Base-by-base conservation (phyloP, 805 yeast genomes). In the Yarrowia deformans region DNA sequence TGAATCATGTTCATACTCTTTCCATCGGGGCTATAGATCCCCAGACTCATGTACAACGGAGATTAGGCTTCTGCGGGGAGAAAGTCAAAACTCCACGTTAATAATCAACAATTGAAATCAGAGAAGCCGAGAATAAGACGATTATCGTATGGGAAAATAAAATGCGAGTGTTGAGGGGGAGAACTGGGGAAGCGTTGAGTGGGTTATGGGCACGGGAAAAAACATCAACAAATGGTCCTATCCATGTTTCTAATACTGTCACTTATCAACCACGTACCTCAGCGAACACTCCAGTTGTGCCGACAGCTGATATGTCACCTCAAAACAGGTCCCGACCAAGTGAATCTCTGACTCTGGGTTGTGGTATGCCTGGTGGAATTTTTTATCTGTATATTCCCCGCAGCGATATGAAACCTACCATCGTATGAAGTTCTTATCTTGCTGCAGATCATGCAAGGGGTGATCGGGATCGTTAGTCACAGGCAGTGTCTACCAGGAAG, bases 361-460 rank as follows among this genome's bases (percentile, higher is more conserved):
- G 16, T 10, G 3, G 12, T 4, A 1, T 45, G 48, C 18, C 9
- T 18, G 19, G 19, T 16, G 34, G 6, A 46, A 49, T 8, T 10
- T 29, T 9, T 37, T 54, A 35, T 19, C n/a, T 54, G 43, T n/a
- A 12, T 19, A 23, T 54, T n/a, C 60, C 60, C 60, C 60, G 39
- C 60, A 54, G 34, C 7, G 43, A 54, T 54, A 37, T 54, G 60
- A 54, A 54, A 54, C 60, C 16, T 54, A 54, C 35, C 34, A 14
- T 4, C 35, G 45, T 37, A 19, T 54, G 60, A 54, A 23, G 60
- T 39, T 54, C 60, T 54, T 54, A 54, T 54, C 60, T 34, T 39
- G 45, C 14, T 39, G 60, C 60, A 54, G 60, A 54, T 54, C 60
- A 54, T 54, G 60, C 60, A 54, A 39, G 60, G 60, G 60, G 23